Percentiles rank a stretch among this genome's conserved stretches.
These are phyloP conservation scores for Emergomyces orientalis DNA, from an alignment of 2,329 filamentous ascomycete species.

Conservation along the genomic window DNA sequence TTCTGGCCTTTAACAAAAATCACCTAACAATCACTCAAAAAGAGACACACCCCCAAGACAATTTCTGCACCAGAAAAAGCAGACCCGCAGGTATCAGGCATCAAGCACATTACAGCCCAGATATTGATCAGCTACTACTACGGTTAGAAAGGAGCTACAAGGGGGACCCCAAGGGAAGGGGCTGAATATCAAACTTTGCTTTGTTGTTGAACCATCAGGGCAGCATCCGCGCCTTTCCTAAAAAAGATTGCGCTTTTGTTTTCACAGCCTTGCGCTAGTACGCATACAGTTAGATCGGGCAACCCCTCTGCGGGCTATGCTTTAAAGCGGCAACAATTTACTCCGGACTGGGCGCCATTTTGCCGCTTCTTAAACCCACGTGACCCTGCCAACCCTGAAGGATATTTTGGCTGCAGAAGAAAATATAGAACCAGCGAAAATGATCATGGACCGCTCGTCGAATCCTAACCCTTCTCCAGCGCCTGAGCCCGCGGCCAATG, in stretches of 20 bases:
- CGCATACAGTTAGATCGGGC: constrained; percentile 3
- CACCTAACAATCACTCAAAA: constrained; percentile 4
- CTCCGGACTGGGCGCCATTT: background rate
- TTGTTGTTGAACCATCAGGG: background rate
- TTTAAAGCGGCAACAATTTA: constrained; percentile 8
- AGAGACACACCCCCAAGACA: background rate
- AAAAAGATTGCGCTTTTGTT: background rate
- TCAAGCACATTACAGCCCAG: background rate
- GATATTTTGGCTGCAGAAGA: background rate
- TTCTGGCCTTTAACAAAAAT: constrained; percentile 1
- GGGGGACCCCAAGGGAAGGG: background rate
- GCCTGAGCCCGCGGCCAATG: constrained; percentile 19
- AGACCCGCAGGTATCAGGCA: background rate
- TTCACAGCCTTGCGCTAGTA: background rate
- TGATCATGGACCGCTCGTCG: constrained; percentile 26
- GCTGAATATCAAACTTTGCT: constrained; percentile 6
- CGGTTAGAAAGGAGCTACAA: background rate
- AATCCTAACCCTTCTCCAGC: constrained; percentile 23
- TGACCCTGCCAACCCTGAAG: background rate
- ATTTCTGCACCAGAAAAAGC: background rate
- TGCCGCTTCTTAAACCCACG: background rate
- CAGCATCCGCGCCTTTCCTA: background rate
- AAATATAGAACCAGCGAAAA: background rate
- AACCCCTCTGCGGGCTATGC: background rate
- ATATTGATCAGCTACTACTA: background rate